phyloP scores from a whole-genome alignment of 2,329 filamentous ascomycete species.

The Colletotrichum cereale region DNA sequence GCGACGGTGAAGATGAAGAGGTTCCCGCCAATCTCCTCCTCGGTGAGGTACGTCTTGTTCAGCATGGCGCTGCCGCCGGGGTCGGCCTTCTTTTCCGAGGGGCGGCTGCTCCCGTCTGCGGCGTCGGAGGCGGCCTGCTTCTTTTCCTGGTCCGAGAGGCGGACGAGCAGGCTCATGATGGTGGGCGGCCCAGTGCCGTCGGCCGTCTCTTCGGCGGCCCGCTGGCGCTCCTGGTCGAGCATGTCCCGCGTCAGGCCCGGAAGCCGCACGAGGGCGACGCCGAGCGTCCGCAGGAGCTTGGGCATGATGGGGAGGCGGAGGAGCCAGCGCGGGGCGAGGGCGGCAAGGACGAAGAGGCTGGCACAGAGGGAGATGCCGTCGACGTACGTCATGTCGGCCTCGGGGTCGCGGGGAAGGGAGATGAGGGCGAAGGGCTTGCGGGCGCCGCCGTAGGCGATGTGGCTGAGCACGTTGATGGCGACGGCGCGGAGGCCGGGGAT shows the following conservation, averaged over 20 bases:
- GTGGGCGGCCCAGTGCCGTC: conserved; percentile 44
- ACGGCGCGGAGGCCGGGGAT: conserved; percentile 49
- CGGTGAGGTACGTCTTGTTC: conserved; percentile 37
- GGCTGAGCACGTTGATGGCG: conserved; percentile 54
- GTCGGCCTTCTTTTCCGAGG: not conserved
- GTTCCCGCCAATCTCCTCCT: conserved; percentile 49
- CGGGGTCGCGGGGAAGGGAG: conserved; percentile 37
- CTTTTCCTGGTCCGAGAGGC: conserved; percentile 45
- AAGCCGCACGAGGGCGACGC: conserved; percentile 45
- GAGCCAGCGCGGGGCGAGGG: conserved; percentile 46
- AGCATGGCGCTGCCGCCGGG: not conserved
- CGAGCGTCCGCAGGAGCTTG: conserved; percentile 44
- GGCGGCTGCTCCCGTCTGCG: not conserved
- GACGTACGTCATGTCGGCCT: conserved; percentile 46
- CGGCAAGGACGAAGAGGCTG: conserved; percentile 47
- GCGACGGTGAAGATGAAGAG: conserved; percentile 46
- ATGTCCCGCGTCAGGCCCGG: conserved; percentile 44
- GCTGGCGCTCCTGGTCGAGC: conserved; percentile 6
- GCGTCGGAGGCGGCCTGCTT: conserved; percentile 23
- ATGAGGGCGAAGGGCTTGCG: conserved; percentile 47
- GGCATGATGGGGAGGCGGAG: conserved; percentile 46
- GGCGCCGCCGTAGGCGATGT: conserved; percentile 50
- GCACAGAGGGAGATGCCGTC: conserved; percentile 48
- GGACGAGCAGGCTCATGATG: conserved; percentile 48
- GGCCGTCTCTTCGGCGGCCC: conserved; percentile 43